These are phyloP conservation scores for Phytopythium vexans DNA, from an alignment of 352 stramenopile genomes.

Conservation along the genomic window DNA sequence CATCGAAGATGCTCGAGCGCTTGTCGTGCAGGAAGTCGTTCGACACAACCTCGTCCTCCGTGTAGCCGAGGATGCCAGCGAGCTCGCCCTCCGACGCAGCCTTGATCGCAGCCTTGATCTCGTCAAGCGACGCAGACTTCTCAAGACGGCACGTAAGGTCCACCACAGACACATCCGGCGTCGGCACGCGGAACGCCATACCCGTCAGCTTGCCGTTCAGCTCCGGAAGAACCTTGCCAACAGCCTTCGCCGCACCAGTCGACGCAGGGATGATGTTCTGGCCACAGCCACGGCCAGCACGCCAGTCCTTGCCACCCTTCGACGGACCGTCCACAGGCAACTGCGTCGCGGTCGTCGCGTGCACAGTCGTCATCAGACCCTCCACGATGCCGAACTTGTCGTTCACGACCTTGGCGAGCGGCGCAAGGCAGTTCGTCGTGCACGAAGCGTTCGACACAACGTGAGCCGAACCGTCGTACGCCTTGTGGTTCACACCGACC, in stretches of 20 bases:
- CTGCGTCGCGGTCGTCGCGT: slow-evolving; percentile 98
- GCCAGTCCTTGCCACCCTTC: slow-evolving; percentile 99
- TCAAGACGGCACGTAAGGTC: slow-evolving; percentile 82
- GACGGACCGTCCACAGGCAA: slow-evolving; percentile 97
- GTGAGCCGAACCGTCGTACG: slow-evolving; percentile 93
- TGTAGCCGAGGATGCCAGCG: slow-evolving; percentile 98
- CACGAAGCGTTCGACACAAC: slow-evolving; percentile 98
- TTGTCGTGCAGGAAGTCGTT: slow-evolving; percentile 92
- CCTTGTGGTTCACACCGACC: slow-evolving; percentile 97
- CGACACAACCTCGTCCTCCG: slow-evolving; percentile 95
- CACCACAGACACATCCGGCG: too few relatives aligned
- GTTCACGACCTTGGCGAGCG: slow-evolving; percentile 98
- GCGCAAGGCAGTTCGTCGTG: slow-evolving; percentile 99
- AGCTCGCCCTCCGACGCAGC: slow-evolving; percentile 90
- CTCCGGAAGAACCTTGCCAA: too few relatives aligned
- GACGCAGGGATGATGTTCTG: too few relatives aligned
- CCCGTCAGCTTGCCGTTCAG: too few relatives aligned
- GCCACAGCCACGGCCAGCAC: too few relatives aligned
- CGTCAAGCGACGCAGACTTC: slow-evolving; percentile 94
- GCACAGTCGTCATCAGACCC: slow-evolving; percentile 98
- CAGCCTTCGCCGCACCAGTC: too few relatives aligned
- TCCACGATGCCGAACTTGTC: slow-evolving; percentile 98
- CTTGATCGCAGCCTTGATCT: slow-evolving; percentile 98
- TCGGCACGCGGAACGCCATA: too few relatives aligned
- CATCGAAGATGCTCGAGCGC: slow-evolving; percentile 16